These are phyloP conservation scores for Dothistroma septosporum DNA, from an alignment of 2,329 filamentous ascomycete species.

Conservation along the genomic window DNA sequence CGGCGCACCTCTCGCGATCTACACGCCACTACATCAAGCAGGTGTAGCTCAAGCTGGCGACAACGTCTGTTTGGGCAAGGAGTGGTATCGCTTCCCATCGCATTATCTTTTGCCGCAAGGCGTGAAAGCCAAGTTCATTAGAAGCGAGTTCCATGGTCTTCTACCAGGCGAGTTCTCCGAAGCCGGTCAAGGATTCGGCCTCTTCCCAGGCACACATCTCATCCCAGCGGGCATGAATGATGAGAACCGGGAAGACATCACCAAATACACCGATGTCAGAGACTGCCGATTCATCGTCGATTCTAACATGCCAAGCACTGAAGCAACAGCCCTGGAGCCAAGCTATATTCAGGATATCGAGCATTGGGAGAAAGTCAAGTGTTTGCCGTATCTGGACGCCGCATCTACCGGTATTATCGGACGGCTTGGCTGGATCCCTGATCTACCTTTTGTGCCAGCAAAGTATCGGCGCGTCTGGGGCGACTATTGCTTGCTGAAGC, in stretches of 20 bases:
- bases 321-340: constrained; percentile 66
- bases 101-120: constrained; percentile 84
- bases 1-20: constrained; percentile 70
- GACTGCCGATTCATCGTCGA: constrained; percentile 83
- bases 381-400: constrained; percentile 76
- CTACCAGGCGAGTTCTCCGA: constrained; percentile 88
- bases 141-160: constrained; percentile 82
- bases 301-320: constrained; percentile 65
- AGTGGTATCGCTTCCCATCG: constrained; percentile 96
- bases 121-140: constrained; percentile 83
- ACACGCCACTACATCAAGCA: constrained; percentile 59
- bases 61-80: constrained; percentile 84
- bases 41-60: constrained; percentile 59
- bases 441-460: constrained; percentile 64
- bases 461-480: constrained; percentile 75
- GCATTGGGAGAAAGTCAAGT: constrained; percentile 75
- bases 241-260: constrained; percentile 76
- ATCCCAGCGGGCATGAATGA: constrained; percentile 86
- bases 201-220: constrained; percentile 80
- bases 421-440: constrained; percentile 77
- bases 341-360: constrained; percentile 69
- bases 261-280: constrained; percentile 76
- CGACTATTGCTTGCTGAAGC: constrained; percentile 75
- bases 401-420: constrained; percentile 68
- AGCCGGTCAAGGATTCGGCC: constrained; percentile 58